A percentile compares a stretch with the other conserved stretches of the same genome.
Evolutionary conservation across 345 rosid species (phyloP).

Genomic region (Salix arbutifolia): DNA sequence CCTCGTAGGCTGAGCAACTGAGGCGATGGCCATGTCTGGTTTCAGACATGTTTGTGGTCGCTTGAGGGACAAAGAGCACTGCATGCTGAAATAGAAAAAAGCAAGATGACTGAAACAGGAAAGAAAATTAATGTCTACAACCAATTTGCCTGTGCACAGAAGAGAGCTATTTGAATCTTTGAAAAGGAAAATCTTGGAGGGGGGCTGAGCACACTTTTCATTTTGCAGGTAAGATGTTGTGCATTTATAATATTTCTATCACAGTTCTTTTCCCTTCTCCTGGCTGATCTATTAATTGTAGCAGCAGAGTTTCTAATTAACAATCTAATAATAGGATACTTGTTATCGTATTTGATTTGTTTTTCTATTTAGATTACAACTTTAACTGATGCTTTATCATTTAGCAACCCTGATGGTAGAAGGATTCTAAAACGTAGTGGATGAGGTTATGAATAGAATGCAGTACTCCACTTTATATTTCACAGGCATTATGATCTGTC

Average conservation of each 20-base stretch:
- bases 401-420: too few relatives aligned
- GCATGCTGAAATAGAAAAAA: too few relatives aligned
- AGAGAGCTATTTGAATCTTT: constrained; percentile 20
- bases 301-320: constrained; percentile 17
- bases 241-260: constrained; percentile 31
- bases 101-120: too few relatives aligned
- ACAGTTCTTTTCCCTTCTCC: constrained; percentile 13
- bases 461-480: too few relatives aligned
- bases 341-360: not conserved
- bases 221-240: constrained; percentile 36
- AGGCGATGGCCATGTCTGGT: not conserved
- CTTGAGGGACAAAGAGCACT: too few relatives aligned
- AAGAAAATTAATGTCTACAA: too few relatives aligned
- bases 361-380: too few relatives aligned
- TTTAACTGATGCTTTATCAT: too few relatives aligned
- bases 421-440: too few relatives aligned
- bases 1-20: not conserved
- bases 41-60: not conserved
- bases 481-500: too few relatives aligned
- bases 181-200: constrained; percentile 11
- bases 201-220: constrained; percentile 2
- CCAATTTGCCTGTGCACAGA: too few relatives aligned
- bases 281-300: constrained; percentile 12
- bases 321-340: constrained; percentile 17
- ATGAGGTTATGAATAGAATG: too few relatives aligned